Evolutionary conservation across 805 yeast species (phyloP), one percentile per base, ranked within the genome.

Genomic region (Candida lessepsii): DNA sequence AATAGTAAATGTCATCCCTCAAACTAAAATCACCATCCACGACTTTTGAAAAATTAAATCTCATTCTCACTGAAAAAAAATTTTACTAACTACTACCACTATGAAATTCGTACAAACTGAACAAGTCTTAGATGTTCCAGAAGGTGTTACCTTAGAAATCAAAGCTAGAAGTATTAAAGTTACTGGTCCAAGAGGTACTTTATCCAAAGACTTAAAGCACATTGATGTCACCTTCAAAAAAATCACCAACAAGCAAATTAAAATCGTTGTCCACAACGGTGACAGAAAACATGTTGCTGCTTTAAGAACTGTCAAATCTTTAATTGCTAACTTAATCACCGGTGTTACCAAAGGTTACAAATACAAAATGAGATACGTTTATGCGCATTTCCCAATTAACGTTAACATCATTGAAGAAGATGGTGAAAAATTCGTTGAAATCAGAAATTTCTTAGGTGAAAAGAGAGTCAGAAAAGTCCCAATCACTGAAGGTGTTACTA

Each of bases 341-440:
- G 99, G 99, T 86, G 99, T 93, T 70, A 93, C 99, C 71, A 83
- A 83, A 80, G 99, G 98, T 75, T 91, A 76, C 95, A 83, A 86
- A 78, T 93, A 93, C 93, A 93, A 93, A 86, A 85, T 93, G 97
- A 89, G 98, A 82, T 90, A 88, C 74, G 99, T 93, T 54, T 95
- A 91, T 71, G 99, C 99, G 83, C 99, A 93, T 87, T 93, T 93
- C 96, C 99, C 99, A 73, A 93, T 95, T 77, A 93, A 93, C 77
- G 96, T 93, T 58, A 91, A 90, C 80, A 72, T 89, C 57, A 69
- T 86, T 67, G 87, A 86, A 55, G 76, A 78, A 63, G 91, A 91
- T 45, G 87, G 86, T 58, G 60, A 68, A 39, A 73, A 78, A 52
- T 80, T 64, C 64, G 85, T 91, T 60, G 98, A 93, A 80, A 90